Percentiles rank a stretch among this genome's conserved stretches.
Conservation (phyloP, 208 protist genomes). For the Trypanosoma rangeli region DNA sequence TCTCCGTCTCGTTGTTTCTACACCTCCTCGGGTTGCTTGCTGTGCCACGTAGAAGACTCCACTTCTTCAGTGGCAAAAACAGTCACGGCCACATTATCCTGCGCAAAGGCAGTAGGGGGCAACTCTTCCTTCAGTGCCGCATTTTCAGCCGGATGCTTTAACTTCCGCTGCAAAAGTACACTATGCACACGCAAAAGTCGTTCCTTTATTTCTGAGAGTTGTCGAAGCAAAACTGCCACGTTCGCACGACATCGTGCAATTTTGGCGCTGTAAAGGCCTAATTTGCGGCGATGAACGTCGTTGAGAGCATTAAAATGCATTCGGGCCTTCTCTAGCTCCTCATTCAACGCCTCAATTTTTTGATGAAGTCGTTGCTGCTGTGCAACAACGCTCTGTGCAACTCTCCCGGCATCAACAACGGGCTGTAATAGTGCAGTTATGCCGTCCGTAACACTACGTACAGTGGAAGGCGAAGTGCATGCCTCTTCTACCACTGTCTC, state of each 20-base stretch:
- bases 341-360: conserved; percentile 4
- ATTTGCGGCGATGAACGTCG: conserved; percentile 3
- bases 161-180: not conserved
- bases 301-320: conserved; percentile 1
- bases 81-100: not conserved
- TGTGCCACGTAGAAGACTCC: not conserved
- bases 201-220: conserved; percentile 7
- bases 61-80: not conserved
- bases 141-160: not conserved
- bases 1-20: not conserved
- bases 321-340: not conserved
- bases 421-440: conserved; percentile 8
- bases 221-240: conserved; percentile 8
- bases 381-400: not conserved
- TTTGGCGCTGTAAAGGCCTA: conserved; percentile 11
- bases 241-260: conserved; percentile 13
- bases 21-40: not conserved
- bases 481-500: not conserved
- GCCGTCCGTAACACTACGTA: too few species aligned
- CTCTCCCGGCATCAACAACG: not conserved
- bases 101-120: not conserved
- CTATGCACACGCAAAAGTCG: conserved; percentile 7
- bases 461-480: not conserved
- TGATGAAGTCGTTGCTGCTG: conserved; percentile 11
- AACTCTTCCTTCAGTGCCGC: not conserved